Conservation (phyloP, 441 rosid species). For the Populus hybrid region DNA sequence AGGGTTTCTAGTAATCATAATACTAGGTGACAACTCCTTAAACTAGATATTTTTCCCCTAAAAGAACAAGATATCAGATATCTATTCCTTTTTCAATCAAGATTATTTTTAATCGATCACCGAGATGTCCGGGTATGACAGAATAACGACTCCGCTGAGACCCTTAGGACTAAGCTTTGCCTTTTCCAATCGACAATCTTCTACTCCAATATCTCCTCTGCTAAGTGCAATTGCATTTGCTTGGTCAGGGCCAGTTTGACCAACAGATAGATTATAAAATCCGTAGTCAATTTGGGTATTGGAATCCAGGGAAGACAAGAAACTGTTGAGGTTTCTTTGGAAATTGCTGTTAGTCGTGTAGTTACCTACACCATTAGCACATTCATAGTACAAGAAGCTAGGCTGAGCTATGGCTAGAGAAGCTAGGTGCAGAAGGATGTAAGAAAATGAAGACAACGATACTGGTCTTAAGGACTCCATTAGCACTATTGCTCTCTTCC, state of each 20-base stretch:
- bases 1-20: no score
- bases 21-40: no score
- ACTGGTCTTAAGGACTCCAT: not conserved
- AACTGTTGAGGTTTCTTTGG: constrained; percentile 36
- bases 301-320: constrained; percentile 41
- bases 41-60: no score
- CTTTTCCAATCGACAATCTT: constrained; percentile 25
- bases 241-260: constrained; percentile 25
- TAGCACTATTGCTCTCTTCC: not conserved
- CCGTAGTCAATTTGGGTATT: constrained; percentile 28
- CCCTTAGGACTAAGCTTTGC: not conserved
- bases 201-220: constrained; percentile 41
- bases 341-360: constrained; percentile 45
- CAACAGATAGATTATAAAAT: constrained; percentile 46
- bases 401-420: not conserved
- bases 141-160: no score
- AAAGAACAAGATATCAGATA: no score
- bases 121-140: accelerated
- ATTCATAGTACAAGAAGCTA: not conserved
- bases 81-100: no score
- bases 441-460: not conserved
- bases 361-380: constrained; percentile 25
- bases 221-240: constrained; percentile 46
- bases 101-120: no score
- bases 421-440: not conserved